Conservation (phyloP, 441 rosid species). For the Syzygium syzygioides region DNA sequence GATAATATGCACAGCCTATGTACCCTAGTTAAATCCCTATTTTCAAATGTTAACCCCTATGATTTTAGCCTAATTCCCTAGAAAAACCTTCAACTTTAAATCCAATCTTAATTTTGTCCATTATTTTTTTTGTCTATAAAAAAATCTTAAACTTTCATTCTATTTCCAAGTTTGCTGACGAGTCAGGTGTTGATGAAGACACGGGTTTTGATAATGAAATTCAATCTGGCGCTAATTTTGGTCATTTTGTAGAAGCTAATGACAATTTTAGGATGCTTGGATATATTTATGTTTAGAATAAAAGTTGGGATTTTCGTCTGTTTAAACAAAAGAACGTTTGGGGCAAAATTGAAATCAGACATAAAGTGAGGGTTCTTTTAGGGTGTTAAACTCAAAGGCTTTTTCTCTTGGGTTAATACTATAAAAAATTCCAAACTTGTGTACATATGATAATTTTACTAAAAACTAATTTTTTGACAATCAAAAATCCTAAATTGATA, state of each 20-base stretch:
- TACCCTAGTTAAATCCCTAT: neutral
- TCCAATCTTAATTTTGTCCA: neutral
- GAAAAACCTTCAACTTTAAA: neutral
- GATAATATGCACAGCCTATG: neutral
- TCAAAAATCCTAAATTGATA: too few relatives aligned
- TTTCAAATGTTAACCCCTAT: neutral
- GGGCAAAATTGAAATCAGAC: neutral
- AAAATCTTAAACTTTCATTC: neutral
- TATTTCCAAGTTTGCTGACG: accelerated
- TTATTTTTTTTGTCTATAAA: too few relatives aligned
- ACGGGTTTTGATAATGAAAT: too few relatives aligned
- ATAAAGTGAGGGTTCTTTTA: neutral
- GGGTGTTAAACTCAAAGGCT: neutral
- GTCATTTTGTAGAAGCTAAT: accelerated
- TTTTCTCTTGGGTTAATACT: neutral
- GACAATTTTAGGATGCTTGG: neutral
- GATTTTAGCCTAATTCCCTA: neutral
- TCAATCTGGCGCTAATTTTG: neutral
- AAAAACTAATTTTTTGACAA: too few relatives aligned
- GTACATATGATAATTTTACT: too few relatives aligned
- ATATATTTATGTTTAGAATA: neutral
- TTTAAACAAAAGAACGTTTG: neutral
- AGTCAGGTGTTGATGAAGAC: neutral
- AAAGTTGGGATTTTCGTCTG: neutral
- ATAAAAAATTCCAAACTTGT: accelerated